Evolutionary conservation across 768 basidiomycete genomes (phyloP).

Genomic region (Boletus huronensis): DNA sequence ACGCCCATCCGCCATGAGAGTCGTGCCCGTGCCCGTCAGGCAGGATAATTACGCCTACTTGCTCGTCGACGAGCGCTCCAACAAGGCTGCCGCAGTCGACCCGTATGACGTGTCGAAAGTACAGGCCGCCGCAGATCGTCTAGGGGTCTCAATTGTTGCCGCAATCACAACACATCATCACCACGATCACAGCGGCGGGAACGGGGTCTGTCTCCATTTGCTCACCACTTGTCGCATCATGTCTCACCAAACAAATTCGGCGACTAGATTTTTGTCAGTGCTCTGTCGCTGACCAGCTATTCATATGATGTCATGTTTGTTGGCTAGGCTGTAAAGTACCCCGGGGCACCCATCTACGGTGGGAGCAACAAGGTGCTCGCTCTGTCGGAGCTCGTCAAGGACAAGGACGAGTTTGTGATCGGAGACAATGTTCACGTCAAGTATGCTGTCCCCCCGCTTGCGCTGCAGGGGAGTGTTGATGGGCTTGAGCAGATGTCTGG

Average conservation of each 20-base stretch:
- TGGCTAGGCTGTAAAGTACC: slow-evolving; percentile 43
- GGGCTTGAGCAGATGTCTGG: slow-evolving; percentile 55
- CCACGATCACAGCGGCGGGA: slow-evolving; percentile 85
- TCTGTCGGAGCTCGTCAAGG: slow-evolving; percentile 70
- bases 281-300: not conserved
- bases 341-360: slow-evolving; percentile 62
- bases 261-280: slow-evolving; percentile 31
- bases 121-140: slow-evolving; percentile 53
- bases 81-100: slow-evolving; percentile 75
- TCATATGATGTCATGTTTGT: slow-evolving; percentile 6
- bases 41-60: slow-evolving; percentile 86
- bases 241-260: slow-evolving; percentile 6
- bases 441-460: slow-evolving; percentile 35
- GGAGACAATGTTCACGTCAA: slow-evolving; percentile 59
- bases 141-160: slow-evolving; percentile 65
- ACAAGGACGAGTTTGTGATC: slow-evolving; percentile 77
- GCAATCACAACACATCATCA: slow-evolving; percentile 92
- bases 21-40: slow-evolving; percentile 76
- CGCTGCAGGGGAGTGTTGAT: slow-evolving; percentile 1
- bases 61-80: slow-evolving; percentile 63
- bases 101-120: slow-evolving; percentile 76
- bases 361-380: slow-evolving; percentile 71
- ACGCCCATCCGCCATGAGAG: slow-evolving; percentile 49
- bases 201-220: slow-evolving; percentile 48
- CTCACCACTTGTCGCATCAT: slow-evolving; percentile 1